These are phyloP conservation scores for Colletotrichum filicis DNA, from an alignment of 2,329 filamentous ascomycete species.

Conservation along the genomic window DNA sequence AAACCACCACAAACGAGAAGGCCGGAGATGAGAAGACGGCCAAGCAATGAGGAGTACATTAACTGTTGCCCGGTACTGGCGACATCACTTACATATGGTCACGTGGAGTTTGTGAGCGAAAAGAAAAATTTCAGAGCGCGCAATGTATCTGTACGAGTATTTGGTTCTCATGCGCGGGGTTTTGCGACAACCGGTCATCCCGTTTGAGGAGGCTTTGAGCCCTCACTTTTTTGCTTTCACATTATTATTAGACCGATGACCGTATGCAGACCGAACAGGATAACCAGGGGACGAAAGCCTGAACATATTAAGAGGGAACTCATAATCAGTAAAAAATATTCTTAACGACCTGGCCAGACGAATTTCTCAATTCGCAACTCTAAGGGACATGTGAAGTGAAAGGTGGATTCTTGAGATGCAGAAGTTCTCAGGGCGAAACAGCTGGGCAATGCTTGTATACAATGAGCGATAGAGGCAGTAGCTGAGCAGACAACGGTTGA, in stretches of 20 bases:
- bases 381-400: background rate
- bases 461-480: too few relatives aligned
- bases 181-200: background rate
- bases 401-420: background rate
- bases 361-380: background rate
- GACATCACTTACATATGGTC: slow-evolving; percentile 5
- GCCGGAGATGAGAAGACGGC: slow-evolving; percentile 26
- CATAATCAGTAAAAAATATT: background rate
- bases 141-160: slow-evolving; percentile 10
- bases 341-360: background rate
- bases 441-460: too few relatives aligned
- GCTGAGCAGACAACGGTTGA: too few relatives aligned
- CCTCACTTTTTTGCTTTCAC: too few relatives aligned
- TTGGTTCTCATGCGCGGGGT: background rate
- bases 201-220: background rate
- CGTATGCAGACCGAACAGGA: background rate
- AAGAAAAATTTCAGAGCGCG: background rate
- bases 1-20: slow-evolving; percentile 3
- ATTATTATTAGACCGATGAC: background rate
- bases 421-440: background rate
- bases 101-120: slow-evolving; percentile 8
- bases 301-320: background rate
- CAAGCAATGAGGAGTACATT: slow-evolving; percentile 25
- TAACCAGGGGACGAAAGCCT: background rate
- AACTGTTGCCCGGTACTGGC: slow-evolving; percentile 8